phyloP scores from a whole-genome alignment of 2,329 filamentous ascomycete species.

The Blumeriella jaapii region DNA sequence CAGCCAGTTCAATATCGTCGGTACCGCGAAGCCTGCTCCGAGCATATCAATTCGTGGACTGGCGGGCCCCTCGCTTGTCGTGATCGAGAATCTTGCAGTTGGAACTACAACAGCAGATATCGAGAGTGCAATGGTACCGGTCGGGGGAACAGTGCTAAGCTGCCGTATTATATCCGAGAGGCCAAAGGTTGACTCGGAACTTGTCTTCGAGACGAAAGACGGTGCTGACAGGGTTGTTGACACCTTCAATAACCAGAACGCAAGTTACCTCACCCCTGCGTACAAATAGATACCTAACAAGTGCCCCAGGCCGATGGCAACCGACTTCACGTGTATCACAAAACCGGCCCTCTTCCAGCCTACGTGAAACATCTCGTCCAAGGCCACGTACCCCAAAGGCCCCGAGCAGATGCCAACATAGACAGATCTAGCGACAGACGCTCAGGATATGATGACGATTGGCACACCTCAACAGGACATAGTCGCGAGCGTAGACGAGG shows the following conservation, averaged over 20 bases:
- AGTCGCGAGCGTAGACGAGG: constrained; percentile 17
- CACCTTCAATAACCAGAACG: constrained; percentile 69
- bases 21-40: constrained; percentile 27
- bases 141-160: constrained; percentile 56
- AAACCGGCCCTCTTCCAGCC: constrained; percentile 33
- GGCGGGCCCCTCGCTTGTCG: constrained; percentile 58
- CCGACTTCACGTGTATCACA: constrained; percentile 61
- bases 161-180: constrained; percentile 56
- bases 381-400: constrained; percentile 19
- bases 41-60: constrained; percentile 64
- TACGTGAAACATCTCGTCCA: constrained; percentile 7
- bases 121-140: constrained; percentile 65
- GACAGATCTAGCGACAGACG: constrained; percentile 15
- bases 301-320: constrained; percentile 56
- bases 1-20: constrained; percentile 27
- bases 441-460: constrained; percentile 16
- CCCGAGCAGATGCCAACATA: constrained; percentile 19
- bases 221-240: constrained; percentile 64
- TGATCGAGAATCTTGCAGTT: constrained; percentile 72
- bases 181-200: constrained; percentile 67
- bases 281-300: constrained; percentile 3
- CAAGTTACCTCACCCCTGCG: constrained; percentile 30
- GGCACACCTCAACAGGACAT: constrained; percentile 18
- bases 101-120: constrained; percentile 76
- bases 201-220: constrained; percentile 60